Percentiles rank a stretch among this genome's conserved stretches.
Evolutionary conservation across 352 stramenopile genomes (phyloP).

Genomic region (Ophiocytium majus): DNA sequence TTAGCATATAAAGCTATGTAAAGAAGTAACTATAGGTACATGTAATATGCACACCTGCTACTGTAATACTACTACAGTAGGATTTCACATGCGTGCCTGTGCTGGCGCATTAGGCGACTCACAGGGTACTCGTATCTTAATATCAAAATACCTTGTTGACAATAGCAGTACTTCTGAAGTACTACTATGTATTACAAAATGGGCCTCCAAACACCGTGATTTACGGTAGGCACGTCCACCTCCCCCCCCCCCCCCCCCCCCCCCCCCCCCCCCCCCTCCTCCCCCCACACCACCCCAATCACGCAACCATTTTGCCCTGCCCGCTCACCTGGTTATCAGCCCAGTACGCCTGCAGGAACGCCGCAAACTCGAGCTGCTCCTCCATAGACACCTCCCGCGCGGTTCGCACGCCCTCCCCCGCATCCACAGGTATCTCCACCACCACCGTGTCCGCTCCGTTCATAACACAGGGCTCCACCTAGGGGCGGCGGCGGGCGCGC

Average conservation of each 20-base stretch:
- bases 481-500: too few relatives aligned
- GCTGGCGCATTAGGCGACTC: too few relatives aligned
- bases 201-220: background rate
- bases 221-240: conserved; percentile 68
- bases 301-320: background rate
- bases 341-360: conserved; percentile 86
- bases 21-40: too few relatives aligned
- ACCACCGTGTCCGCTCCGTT: conserved; percentile 68
- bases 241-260: conserved; percentile 86
- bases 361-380: conserved; percentile 83
- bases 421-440: conserved; percentile 82
- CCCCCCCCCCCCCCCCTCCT: conserved; percentile 81
- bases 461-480: background rate
- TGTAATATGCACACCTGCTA: too few relatives aligned
- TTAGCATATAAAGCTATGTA: too few relatives aligned
- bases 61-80: too few relatives aligned
- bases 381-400: conserved; percentile 77
- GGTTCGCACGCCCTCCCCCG: conserved; percentile 76
- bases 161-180: background rate
- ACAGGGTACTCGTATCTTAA: too few relatives aligned
- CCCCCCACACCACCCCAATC: conserved; percentile 60
- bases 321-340: conserved; percentile 76
- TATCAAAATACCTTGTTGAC: background rate
- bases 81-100: too few relatives aligned
- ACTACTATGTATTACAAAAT: too few relatives aligned